Evolutionary conservation across 73 alveolate species (phyloP).

Genomic region (Paramecium bursaria): DNA sequence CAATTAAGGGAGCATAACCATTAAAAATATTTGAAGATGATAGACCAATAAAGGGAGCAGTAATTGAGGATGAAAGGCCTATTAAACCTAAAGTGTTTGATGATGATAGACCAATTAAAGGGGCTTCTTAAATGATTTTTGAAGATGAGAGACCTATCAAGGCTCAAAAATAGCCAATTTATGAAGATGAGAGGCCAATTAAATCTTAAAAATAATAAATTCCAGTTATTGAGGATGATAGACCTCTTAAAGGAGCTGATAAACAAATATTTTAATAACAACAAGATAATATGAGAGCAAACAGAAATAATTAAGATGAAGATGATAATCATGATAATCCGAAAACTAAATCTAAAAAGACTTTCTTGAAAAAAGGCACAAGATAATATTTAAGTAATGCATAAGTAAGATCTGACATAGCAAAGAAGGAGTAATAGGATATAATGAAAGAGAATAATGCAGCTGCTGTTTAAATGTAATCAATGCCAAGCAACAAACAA

Average conservation of each 20-base stretch:
- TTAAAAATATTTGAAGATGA: no score
- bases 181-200: constrained; percentile 46
- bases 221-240: no score
- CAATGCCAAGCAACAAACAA: no score
- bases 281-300: constrained; percentile 48
- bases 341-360: constrained; percentile 8
- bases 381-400: constrained; percentile 65
- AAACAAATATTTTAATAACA: no score
- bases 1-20: no score
- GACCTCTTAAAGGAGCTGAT: no score
- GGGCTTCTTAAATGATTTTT: not conserved
- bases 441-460: constrained; percentile 54
- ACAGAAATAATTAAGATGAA: not conserved
- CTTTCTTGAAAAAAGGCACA: constrained; percentile 65
- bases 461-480: no score
- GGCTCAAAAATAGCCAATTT: not conserved
- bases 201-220: constrained; percentile 16
- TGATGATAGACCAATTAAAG: constrained; percentile 44
- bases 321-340: constrained; percentile 25
- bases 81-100: no score
- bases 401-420: constrained; percentile 62
- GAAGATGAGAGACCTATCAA: constrained; percentile 26
- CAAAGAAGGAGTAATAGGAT: constrained; percentile 59
- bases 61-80: no score
- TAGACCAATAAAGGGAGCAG: no score